A percentile compares a stretch with the other conserved stretches of the same genome.
phyloP scores from a whole-genome alignment of 2,329 filamentous ascomycete species.

The Fusarium buharicum region DNA sequence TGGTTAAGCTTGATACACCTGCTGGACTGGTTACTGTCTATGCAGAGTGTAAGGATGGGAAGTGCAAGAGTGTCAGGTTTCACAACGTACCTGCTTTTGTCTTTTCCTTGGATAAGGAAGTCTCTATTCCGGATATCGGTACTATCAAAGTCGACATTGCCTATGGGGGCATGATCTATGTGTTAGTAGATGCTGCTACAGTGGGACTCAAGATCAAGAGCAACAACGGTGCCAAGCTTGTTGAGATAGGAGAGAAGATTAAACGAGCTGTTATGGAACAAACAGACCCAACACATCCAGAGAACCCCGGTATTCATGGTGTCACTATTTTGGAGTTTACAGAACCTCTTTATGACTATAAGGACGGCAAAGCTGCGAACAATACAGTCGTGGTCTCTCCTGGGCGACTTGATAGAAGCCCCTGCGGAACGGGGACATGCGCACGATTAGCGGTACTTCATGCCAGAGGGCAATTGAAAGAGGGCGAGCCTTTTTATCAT shows the following conservation, averaged over 20 bases:
- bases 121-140: constrained; percentile 18
- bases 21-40: constrained; percentile 31
- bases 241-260: constrained; percentile 32
- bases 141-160: constrained; percentile 28
- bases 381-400: constrained; percentile 34
- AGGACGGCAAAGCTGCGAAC: constrained; percentile 12
- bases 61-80: constrained; percentile 34
- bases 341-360: constrained; percentile 7
- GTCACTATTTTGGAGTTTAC: constrained; percentile 36
- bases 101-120: constrained; percentile 24
- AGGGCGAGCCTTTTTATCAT: constrained; percentile 21
- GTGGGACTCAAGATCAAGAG: constrained; percentile 29
- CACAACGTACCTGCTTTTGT: constrained; percentile 38
- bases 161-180: constrained; percentile 38
- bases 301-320: constrained; percentile 23
- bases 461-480: constrained; percentile 19
- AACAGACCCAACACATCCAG: constrained; percentile 19
- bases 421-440: constrained; percentile 33
- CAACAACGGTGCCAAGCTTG: constrained; percentile 12
- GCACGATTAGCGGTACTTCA: constrained; percentile 28
- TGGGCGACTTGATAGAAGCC: constrained; percentile 27
- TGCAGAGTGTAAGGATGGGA: constrained; percentile 28
- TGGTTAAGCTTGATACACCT: constrained; percentile 30
- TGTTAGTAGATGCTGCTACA: constrained; percentile 23
- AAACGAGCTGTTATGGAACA: constrained; percentile 26